phyloP scores from a whole-genome alignment of 1,284 basidiomycete species.

The Pyrrhoderma noxium region DNA sequence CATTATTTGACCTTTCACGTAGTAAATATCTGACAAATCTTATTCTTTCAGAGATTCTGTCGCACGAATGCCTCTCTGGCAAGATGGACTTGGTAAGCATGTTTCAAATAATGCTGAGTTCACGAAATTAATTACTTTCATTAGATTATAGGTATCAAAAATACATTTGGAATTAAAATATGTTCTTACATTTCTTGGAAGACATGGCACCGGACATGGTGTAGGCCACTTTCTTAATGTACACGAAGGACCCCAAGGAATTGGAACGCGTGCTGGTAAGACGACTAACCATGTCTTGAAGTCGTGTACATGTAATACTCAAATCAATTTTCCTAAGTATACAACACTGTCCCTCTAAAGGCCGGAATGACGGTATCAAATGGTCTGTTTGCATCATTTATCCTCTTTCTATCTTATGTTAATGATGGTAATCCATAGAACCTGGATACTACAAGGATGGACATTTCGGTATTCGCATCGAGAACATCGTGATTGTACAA shows the following conservation, averaged over 20 bases:
- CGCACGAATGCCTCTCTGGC: constrained; percentile 82
- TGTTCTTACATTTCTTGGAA: constrained; percentile 22
- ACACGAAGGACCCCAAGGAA: constrained; percentile 89
- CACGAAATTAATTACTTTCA: background rate
- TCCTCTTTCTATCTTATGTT: too few species aligned
- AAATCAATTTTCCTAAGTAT: constrained; percentile 33
- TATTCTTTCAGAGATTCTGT: constrained; percentile 62
- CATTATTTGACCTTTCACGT: too few species aligned
- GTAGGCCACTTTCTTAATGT: constrained; percentile 91
- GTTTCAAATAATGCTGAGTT: background rate
- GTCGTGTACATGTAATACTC: constrained; percentile 17
- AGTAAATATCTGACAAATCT: background rate
- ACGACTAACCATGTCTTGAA: too few species aligned
- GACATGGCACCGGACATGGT: constrained; percentile 91
- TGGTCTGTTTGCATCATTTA: constrained; percentile 35
- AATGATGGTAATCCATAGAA: constrained; percentile 36
- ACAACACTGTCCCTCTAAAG: constrained; percentile 66
- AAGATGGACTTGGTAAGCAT: constrained; percentile 75
- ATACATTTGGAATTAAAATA: too few species aligned
- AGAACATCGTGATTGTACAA: constrained; percentile 78
- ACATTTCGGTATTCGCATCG: constrained; percentile 88
- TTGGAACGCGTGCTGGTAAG: constrained; percentile 72
- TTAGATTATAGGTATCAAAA: constrained; percentile 21
- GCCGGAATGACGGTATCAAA: constrained; percentile 88
- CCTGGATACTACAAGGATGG: constrained; percentile 95